These are phyloP conservation scores for Pelargonium myrrhifolium DNA, from an alignment of 441 rosid species.

Conservation along the genomic window DNA sequence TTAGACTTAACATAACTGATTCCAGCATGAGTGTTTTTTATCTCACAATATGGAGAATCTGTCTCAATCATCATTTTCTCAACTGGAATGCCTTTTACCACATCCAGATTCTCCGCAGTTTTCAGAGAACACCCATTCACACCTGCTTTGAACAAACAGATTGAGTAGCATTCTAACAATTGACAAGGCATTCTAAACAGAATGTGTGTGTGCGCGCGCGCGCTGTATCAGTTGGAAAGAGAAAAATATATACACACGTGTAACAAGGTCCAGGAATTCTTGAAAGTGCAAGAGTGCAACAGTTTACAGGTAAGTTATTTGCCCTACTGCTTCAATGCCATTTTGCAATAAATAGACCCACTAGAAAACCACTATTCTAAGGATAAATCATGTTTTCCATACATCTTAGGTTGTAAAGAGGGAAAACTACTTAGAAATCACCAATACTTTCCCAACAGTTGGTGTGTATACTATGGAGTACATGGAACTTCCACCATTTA, in stretches of 20 bases:
- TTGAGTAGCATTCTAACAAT: neutral
- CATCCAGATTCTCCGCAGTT: constrained; percentile 70
- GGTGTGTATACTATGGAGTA: neutral
- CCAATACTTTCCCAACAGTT: neutral
- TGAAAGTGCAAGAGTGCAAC: neutral
- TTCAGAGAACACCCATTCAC: constrained; percentile 92
- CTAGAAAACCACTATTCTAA: no score
- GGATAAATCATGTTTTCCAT: no score
- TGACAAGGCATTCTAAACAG: neutral
- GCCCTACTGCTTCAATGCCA: neutral
- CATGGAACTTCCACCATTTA: neutral
- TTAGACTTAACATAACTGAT: constrained; percentile 48
- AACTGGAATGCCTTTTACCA: constrained; percentile 58
- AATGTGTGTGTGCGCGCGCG: neutral
- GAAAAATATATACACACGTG: neutral
- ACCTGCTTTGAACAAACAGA: constrained; percentile 36
- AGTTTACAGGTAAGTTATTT: neutral
- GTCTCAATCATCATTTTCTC: constrained; percentile 97
- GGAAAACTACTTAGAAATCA: neutral
- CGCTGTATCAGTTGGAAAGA: neutral
- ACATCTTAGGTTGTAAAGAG: no score
- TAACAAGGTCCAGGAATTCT: neutral
- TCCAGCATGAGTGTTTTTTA: constrained; percentile 80
- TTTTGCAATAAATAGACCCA: no score
- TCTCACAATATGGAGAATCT: constrained; percentile 93